These are phyloP conservation scores for Populus trichocarpa DNA, from an alignment of 441 rosid genomes.

Conservation along the genomic window DNA sequence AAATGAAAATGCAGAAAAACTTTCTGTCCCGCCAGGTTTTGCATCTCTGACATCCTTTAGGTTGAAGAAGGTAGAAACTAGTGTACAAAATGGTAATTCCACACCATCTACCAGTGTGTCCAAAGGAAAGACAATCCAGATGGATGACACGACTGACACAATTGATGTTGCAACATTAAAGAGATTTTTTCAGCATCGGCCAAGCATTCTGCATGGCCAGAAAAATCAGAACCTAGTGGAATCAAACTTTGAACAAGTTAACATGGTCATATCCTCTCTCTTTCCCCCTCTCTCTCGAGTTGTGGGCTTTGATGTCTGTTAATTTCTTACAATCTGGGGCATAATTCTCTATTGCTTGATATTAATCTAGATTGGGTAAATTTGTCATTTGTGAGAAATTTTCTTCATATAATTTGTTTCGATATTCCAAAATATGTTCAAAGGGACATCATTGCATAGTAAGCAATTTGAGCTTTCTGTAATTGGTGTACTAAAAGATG, in stretches of 20 bases:
- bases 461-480: not conserved
- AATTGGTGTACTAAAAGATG: not conserved
- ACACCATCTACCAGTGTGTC: conserved; percentile 11
- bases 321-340: not conserved
- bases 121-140: conserved; percentile 20
- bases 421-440: not conserved
- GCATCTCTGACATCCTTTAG: conserved; percentile 43
- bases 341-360: not conserved
- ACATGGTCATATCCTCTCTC: conserved; percentile 19
- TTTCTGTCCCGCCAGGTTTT: conserved; percentile 48
- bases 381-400: not conserved
- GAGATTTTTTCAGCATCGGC: conserved; percentile 31
- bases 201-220: conserved; percentile 47
- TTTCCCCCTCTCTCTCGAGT: not conserved
- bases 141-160: conserved; percentile 8
- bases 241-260: conserved; percentile 20
- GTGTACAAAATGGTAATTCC: conserved; percentile 19
- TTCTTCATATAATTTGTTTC: not conserved
- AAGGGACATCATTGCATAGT: not conserved
- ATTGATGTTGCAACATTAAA: conserved; percentile 30
- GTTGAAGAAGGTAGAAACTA: conserved; percentile 35
- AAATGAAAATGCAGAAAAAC: conserved; percentile 19
- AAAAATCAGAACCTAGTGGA: conserved; percentile 26
- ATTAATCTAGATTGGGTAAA: not conserved
- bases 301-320: not conserved